These are phyloP conservation scores for Balakata baccata DNA, from an alignment of 345 rosid genomes.

Conservation along the genomic window DNA sequence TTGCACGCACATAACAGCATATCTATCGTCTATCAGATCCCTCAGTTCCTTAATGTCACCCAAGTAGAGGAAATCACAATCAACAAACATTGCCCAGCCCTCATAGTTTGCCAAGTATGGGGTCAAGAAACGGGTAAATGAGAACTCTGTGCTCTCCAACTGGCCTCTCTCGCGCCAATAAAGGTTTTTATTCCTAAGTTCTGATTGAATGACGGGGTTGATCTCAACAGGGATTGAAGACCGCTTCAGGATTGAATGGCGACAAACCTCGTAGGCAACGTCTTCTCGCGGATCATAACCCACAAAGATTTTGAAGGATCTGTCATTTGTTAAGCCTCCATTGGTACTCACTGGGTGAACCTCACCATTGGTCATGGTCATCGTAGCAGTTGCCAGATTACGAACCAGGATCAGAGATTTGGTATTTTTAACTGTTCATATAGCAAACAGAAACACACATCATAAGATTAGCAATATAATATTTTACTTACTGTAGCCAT, in stretches of 20 bases:
- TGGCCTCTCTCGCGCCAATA: conserved; percentile 79
- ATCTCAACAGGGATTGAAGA: conserved; percentile 83
- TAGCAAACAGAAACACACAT: neutral
- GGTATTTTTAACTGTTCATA: neutral
- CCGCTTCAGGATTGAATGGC: conserved; percentile 62
- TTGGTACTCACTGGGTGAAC: neutral
- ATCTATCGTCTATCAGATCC: conserved; percentile 78
- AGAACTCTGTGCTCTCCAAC: conserved; percentile 98
- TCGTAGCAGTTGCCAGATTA: neutral
- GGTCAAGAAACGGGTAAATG: conserved; percentile 83
- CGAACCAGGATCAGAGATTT: conserved; percentile 1
- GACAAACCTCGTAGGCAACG: conserved; percentile 79
- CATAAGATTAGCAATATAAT: neutral
- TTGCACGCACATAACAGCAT: conserved; percentile 91
- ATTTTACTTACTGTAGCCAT: neutral
- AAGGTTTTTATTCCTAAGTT: conserved; percentile 60
- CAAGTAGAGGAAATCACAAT: conserved; percentile 89
- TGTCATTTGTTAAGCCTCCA: conserved; percentile 5
- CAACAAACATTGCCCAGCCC: conserved; percentile 99
- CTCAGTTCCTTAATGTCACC: conserved; percentile 71
- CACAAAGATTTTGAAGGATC: conserved; percentile 64
- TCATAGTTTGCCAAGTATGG: conserved; percentile 69
- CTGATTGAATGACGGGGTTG: conserved; percentile 74
- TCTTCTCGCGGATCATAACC: conserved; percentile 95
- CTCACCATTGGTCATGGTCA: conserved; percentile 14